Evolutionary conservation across 169 alveolate species (phyloP), one percentile per base, ranked within the genome.

Genomic region (Plasmodium knowlesi): DNA sequence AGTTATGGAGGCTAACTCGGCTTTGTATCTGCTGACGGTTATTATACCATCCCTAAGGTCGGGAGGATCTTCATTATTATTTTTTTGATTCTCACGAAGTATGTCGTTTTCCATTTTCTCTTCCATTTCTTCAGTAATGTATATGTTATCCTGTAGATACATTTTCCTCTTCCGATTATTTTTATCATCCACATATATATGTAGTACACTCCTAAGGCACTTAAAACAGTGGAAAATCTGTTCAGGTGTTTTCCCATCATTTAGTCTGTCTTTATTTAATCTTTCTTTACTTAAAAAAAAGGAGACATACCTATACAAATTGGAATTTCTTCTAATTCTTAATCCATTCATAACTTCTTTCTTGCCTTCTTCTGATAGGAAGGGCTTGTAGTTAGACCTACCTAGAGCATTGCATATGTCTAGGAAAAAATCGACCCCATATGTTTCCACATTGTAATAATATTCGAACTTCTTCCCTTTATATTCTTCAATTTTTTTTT

Each of bases 211-310:
- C n/a, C 72, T 80, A 82, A 91, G 78, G 76, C 95, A 91, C 39
- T 32, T 74, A 82, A 91, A 91, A 73, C 95, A 91, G 74, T 91
- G 95, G 57, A n/a, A 91, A 22, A 91, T 91, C 32, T 82, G 16
- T 91, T 91, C 92, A 4, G 92, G 92, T 50, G 76, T 53, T 81
- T 91, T 91, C n/a, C 92, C 92, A 67, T 91, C 95, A 82, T 54
- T 82, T 73, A 91, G 19, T 46, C 95, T 30, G 12, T 91, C 95
- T 76, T 39, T 91, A 91, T 91, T 91, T 73, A 91, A 37, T 61
- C 95, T 28, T 91, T 91, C 95, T 67, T 91, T 91, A 91, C 92
- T 74, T 82, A 91, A 91, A 91, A 81, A 91, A 82, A 91, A 91
- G 41, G 95, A 91, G 39, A 91, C 95, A 81, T 82, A 91, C 57